Evolutionary conservation across 495 filamentous ascomycete species (phyloP), one percentile per base, ranked within the genome.

Genomic region (Pseudevernia furfuracea): DNA sequence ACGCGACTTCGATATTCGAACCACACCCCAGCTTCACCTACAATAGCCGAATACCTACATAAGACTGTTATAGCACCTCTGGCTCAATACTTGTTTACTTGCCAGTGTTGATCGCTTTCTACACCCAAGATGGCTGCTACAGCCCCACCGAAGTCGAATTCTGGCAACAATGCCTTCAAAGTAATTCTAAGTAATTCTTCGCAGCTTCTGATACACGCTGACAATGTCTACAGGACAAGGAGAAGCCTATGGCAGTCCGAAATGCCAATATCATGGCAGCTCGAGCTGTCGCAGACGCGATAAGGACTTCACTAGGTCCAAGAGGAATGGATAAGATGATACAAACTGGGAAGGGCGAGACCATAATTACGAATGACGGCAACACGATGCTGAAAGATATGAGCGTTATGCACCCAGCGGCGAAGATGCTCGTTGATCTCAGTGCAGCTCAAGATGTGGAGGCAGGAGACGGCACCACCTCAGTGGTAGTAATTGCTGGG

Each of bases 251-350:
- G 81, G 95, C 94, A 60, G 94, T 98, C 68, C 89, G 94, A 64
- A 89, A 87, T 61, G 88, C 89, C 65, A 98, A 98, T 77, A 97
- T 98, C 77, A 87, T 96, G 69, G 94, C 94, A 69, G 94, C 94
- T 69, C 87, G 93, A 89, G 94, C 94, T 72, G 92, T 98, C 69
- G 85, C 95, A 71, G 94, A 98, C 85, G 94, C 94, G 68, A 94
- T 98, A 74, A 84, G 94, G 80, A 96, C 90, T 63, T 89, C 87
- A 65, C 78, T 89, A 70, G 87, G 87, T 67, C 87, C 87, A 61
- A 84, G 84, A 74, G 84, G 86, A 66, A 96, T 96, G 92, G 94
- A 98, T 79, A 98, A 98, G 81, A 98, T 98, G 94, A 97, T 98
- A 67, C 88, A 94, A 84, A 95, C 89, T 36, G 89, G 91, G 68